phyloP scores from a whole-genome alignment of 768 basidiomycete species.

The Lyophyllum semitale region DNA sequence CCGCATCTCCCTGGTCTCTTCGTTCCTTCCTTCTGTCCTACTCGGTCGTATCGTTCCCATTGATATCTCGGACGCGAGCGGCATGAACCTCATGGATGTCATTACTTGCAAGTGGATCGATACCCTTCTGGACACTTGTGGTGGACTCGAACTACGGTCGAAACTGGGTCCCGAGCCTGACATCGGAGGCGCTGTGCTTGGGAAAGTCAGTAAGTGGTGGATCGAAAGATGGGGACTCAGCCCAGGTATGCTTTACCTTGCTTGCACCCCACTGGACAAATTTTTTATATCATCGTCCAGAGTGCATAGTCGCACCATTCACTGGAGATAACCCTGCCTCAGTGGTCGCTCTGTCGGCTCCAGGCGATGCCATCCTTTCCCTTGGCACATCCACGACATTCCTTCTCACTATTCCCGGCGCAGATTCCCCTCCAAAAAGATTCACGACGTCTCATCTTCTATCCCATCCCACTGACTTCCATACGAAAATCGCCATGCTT shows the following conservation, averaged over 20 bases:
- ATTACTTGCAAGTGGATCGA: slow-evolving; percentile 75
- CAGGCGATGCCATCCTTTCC: slow-evolving; percentile 83
- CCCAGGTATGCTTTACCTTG: slow-evolving; percentile 42
- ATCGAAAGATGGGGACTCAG: slow-evolving; percentile 74
- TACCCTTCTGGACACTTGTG: slow-evolving; percentile 63
- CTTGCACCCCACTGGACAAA: background rate
- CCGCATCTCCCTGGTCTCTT: slow-evolving; percentile 79
- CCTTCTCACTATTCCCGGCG: slow-evolving; percentile 73
- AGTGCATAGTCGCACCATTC: slow-evolving; percentile 80
- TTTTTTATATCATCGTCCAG: slow-evolving; percentile 30
- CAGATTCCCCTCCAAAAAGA: slow-evolving; percentile 62
- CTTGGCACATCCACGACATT: slow-evolving; percentile 89
- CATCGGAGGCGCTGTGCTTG: slow-evolving; percentile 67
- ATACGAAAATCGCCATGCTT: slow-evolving; percentile 84
- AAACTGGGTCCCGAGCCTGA: slow-evolving; percentile 82
- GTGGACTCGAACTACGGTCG: slow-evolving; percentile 60
- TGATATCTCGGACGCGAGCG: slow-evolving; percentile 87
- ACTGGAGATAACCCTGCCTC: slow-evolving; percentile 92
- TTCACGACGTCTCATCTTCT: slow-evolving; percentile 77
- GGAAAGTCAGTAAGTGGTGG: slow-evolving; percentile 71
- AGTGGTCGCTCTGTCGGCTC: slow-evolving; percentile 69
- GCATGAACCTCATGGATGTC: slow-evolving; percentile 88
- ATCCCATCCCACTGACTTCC: slow-evolving; percentile 62
- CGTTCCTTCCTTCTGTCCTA: slow-evolving; percentile 83
- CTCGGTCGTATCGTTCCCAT: slow-evolving; percentile 76